Percentiles rank a stretch among this genome's conserved stretches.
Conservation (phyloP, 129 eudicot genomes). For the Apium graveolens region DNA sequence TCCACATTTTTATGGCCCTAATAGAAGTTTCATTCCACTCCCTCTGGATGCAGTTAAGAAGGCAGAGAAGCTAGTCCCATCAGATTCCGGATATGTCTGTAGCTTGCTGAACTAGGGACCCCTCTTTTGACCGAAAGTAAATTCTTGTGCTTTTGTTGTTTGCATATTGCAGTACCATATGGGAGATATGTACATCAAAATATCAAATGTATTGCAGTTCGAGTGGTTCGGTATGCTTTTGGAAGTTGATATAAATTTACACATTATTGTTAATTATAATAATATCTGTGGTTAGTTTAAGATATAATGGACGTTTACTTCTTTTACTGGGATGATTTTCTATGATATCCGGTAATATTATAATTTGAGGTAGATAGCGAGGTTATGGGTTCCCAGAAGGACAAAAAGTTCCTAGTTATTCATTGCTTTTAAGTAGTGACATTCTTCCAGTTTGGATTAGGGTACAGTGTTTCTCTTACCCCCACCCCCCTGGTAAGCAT, state of each 20-base stretch:
- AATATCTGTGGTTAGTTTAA: not conserved
- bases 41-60: conserved; percentile 54
- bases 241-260: not conserved
- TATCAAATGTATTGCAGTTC: no score
- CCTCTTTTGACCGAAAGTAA: not conserved
- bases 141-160: not conserved
- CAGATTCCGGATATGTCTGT: conserved; percentile 51
- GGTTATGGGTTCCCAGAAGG: not conserved
- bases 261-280: not conserved
- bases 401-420: not conserved
- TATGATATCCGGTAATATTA: not conserved
- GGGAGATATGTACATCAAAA: not conserved
- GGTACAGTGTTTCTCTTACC: not conserved
- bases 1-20: conserved; percentile 91
- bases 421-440: not conserved
- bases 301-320: not conserved
- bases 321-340: not conserved
- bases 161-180: not conserved
- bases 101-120: conserved; percentile 35
- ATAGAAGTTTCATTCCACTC: conserved; percentile 73
- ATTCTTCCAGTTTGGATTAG: not conserved
- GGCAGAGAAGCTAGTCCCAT: conserved; percentile 47
- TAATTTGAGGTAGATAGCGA: not conserved
- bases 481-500: not conserved
- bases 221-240: not conserved